Evolutionary conservation across 1,284 basidiomycete species (phyloP).

Genomic region (Malassezia japonica): DNA sequence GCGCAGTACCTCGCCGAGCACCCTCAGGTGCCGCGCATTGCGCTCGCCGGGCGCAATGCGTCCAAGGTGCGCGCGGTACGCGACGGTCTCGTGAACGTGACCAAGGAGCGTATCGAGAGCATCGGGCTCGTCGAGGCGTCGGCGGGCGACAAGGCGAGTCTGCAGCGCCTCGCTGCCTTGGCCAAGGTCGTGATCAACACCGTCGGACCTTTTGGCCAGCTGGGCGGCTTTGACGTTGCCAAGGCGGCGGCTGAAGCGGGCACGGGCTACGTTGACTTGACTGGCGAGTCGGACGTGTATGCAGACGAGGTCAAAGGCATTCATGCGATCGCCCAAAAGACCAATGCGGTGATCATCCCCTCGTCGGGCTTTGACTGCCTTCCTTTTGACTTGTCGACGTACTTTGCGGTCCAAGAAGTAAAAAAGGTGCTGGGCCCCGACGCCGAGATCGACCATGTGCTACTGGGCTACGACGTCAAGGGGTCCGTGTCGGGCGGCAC

Average conservation of each 20-base stretch:
- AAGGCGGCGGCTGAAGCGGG: constrained; percentile 55
- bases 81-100: constrained; percentile 14
- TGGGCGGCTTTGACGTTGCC: constrained; percentile 35
- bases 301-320: constrained; percentile 55
- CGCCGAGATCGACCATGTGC: constrained; percentile 19
- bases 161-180: constrained; percentile 21
- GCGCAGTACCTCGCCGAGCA: constrained; percentile 30
- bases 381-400: constrained; percentile 56
- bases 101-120: constrained; percentile 13
- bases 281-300: constrained; percentile 53
- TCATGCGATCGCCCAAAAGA: constrained; percentile 61
- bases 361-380: constrained; percentile 62
- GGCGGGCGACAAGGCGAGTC: constrained; percentile 19
- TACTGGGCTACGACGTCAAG: constrained; percentile 50
- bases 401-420: constrained; percentile 55
- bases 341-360: constrained; percentile 61
- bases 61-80: constrained; percentile 22
- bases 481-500: constrained; percentile 64
- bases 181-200: constrained; percentile 29
- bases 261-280: constrained; percentile 60
- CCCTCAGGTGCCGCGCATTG: constrained; percentile 22
- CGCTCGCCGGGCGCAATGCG: constrained; percentile 34
- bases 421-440: constrained; percentile 50
- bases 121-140: constrained; percentile 28
- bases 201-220: constrained; percentile 30